phyloP scores from a whole-genome alignment of 257 asterid genomes.

The Thymus quinquecostatus region DNA sequence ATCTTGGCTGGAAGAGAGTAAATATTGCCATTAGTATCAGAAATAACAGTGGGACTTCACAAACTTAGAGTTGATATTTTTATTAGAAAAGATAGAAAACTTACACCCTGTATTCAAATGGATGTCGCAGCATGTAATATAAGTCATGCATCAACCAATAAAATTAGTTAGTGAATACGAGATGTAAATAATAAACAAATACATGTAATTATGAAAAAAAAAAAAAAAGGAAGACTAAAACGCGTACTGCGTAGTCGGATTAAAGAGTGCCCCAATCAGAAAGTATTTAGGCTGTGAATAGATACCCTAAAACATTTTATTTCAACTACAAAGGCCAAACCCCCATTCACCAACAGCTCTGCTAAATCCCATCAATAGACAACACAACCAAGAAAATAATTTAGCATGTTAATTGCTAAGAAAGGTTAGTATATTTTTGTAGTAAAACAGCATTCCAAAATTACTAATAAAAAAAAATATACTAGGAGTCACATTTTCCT shows the following conservation, averaged over 20 bases:
- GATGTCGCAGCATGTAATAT: constrained; percentile 29
- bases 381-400: not conserved
- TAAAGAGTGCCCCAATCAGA: not conserved
- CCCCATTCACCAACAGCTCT: not conserved
- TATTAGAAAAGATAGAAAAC: constrained; percentile 30
- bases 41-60: not conserved
- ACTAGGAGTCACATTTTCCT: too few species aligned
- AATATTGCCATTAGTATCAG: constrained; percentile 24
- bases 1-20: constrained; percentile 63
- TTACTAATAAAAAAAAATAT: not conserved
- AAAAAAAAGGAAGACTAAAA: not conserved
- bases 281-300: not conserved
- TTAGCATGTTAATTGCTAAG: not conserved
- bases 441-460: not conserved
- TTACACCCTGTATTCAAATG: constrained; percentile 46
- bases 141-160: constrained; percentile 29
- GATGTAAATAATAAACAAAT: not conserved
- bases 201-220: too few species aligned
- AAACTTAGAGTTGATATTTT: constrained; percentile 20
- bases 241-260: not conserved
- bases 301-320: not conserved
- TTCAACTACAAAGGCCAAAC: not conserved
- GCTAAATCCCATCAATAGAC: constrained; percentile 22
- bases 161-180: constrained; percentile 26
- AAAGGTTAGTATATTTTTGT: not conserved